phyloP scores from a whole-genome alignment of 225 moss, liverwort and hornwort species.

The Pseudoscleropodium purum region DNA sequence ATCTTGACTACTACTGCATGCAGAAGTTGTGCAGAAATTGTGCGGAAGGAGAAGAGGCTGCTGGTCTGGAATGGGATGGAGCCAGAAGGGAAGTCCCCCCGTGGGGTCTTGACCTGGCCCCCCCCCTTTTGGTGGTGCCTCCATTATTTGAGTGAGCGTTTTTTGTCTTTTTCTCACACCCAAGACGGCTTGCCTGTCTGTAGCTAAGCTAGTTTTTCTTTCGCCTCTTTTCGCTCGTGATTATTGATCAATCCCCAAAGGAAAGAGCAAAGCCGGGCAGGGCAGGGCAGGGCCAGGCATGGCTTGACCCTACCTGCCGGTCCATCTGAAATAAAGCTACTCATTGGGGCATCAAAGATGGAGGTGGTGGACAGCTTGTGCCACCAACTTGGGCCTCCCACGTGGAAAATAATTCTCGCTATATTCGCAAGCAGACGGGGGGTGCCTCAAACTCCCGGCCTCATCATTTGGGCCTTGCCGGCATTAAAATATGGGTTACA shows the following conservation, averaged over 20 bases:
- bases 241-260: conserved; percentile 10
- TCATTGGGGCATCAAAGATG: conserved; percentile 14
- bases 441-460: not conserved
- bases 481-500: not conserved
- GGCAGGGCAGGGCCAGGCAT: not conserved
- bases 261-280: not conserved
- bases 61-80: not conserved
- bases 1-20: not conserved
- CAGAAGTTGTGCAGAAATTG: not conserved
- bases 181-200: not conserved
- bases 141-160: conserved; percentile 1
- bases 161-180: not conserved
- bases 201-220: not conserved
- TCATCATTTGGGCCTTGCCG: not conserved
- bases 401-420: not conserved
- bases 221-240: not conserved
- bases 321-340: conserved; percentile 6
- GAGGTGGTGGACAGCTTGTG: not conserved
- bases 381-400: not conserved
- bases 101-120: not conserved
- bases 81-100: not conserved
- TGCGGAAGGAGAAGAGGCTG: not conserved
- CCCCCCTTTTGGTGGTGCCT: not conserved
- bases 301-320: not conserved
- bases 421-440: not conserved